phyloP scores from a whole-genome alignment of 202 grass and related monocot genomes.

The Setaria italica region DNA sequence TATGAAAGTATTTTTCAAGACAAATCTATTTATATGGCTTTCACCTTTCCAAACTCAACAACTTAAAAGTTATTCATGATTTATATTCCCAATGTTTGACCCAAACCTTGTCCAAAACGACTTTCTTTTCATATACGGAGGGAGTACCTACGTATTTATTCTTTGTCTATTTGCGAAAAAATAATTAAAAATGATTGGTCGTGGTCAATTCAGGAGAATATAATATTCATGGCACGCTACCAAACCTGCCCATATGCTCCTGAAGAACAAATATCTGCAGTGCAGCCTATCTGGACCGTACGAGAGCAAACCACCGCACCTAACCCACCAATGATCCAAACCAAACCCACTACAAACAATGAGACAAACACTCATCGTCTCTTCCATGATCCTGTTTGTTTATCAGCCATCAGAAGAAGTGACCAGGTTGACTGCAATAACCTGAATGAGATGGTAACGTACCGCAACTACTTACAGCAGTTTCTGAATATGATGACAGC shows the following conservation, averaged over 20 bases:
- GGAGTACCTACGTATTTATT: too few relatives aligned
- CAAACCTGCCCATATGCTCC: background rate
- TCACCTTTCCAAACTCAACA: too few relatives aligned
- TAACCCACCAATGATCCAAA: conserved; percentile 16
- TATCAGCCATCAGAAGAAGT: background rate
- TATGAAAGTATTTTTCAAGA: too few relatives aligned
- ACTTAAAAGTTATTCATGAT: too few relatives aligned
- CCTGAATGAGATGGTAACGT: background rate
- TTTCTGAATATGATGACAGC: background rate
- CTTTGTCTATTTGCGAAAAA: too few relatives aligned
- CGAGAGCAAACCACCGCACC: background rate
- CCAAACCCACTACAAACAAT: conserved; percentile 14
- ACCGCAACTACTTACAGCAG: background rate
- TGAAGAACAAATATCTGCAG: background rate
- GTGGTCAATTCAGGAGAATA: too few relatives aligned
- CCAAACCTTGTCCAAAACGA: too few relatives aligned
- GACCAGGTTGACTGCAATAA: background rate
- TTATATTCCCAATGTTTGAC: too few relatives aligned
- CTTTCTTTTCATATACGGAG: too few relatives aligned
- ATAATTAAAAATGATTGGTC: too few relatives aligned
- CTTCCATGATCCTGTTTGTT: background rate
- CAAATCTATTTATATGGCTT: too few relatives aligned
- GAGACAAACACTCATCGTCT: background rate
- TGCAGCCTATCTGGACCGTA: background rate
- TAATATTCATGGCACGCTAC: too few relatives aligned